Evolutionary conservation across 2,329 filamentous ascomycete species (phyloP), one percentile per base, ranked within the genome.

Genomic region (Fusarium sp.): DNA sequence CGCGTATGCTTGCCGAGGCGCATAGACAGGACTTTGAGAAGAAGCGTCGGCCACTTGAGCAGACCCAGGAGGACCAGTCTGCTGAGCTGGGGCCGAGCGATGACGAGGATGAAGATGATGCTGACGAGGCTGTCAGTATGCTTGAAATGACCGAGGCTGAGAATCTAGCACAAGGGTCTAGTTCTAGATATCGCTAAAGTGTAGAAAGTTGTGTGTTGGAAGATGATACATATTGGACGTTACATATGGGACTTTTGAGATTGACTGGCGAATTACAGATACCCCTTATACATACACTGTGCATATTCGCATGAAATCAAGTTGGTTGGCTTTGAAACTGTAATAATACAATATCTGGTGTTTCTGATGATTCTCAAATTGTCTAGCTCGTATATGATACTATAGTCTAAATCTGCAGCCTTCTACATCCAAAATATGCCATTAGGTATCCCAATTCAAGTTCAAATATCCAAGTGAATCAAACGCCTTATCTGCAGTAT

Each of bases 1-100:
- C 80, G 6, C 86, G 82, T 13, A 87, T 93, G n/a, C 82, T 97
- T 65, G 90, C 92, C 4, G 84, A 88, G 59, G 94, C 94, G 6
- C 95, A 98, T 73, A 89, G 86, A 58, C 90, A 96, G 73, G 94
- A 98, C 76, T 98, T 97, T 73, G 91, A 96, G 76, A 90, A 95
- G 78, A 90, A 86, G 73, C 83, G 86, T 61, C 76, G 73, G 66
- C 75, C 66, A 0, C 48, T 57, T n/a, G 71, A 70, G 19, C 64
- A 71, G 27, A 67, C 53, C 0, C 67, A 63, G 0, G 71, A 69
- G 14, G 65, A 64, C 1, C 68, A 61, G 1, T 59, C 67, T 10
- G 61, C 56, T 3, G 68, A 71, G 13, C 66, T 72, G 15, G 71
- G 67, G 14, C 71, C 72, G n/a, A 70, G 69, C 7, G 73, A 72